These are phyloP conservation scores for Rhexocercosporidium sp. DNA, from an alignment of 2,329 filamentous ascomycete genomes.

Conservation along the genomic window DNA sequence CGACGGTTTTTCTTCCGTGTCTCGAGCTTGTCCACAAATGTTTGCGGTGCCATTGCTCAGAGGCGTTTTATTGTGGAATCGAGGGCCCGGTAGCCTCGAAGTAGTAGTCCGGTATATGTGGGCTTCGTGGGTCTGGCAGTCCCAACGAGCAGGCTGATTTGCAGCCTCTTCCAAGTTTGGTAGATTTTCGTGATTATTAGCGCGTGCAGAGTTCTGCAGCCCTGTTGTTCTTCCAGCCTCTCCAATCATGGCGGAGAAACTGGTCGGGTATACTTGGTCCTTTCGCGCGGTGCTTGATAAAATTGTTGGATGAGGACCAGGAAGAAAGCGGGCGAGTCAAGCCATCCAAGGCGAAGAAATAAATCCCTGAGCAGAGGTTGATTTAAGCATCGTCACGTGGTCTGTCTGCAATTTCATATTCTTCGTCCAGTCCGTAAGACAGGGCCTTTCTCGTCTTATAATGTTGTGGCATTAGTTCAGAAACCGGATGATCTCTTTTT, in stretches of 20 bases:
- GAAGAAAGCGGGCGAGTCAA: neutral
- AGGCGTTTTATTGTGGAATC: slow-evolving; percentile 20
- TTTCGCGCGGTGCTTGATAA: neutral
- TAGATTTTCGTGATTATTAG: neutral
- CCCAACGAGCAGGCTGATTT: neutral
- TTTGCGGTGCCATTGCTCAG: slow-evolving; percentile 9
- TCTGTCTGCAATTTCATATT: neutral
- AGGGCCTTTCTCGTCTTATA: neutral
- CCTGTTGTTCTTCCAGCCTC: neutral
- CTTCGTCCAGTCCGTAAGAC: neutral
- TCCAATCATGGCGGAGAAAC: neutral
- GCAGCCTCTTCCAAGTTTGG: slow-evolving; percentile 13
- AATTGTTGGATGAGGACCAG: neutral
- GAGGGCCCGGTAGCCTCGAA: slow-evolving; percentile 11
- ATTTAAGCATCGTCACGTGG: slow-evolving; percentile 3
- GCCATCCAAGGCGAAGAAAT: neutral
- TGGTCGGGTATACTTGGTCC: neutral
- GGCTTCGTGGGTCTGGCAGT: slow-evolving; percentile 11
- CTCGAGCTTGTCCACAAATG: slow-evolving; percentile 18
- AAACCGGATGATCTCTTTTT: no score
- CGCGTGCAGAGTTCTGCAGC: neutral
- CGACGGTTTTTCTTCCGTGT: slow-evolving; percentile 14
- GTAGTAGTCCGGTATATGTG: slow-evolving; percentile 18
- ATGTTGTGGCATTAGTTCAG: no score
- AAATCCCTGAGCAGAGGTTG: neutral